Evolutionary conservation across 1,284 basidiomycete genomes (phyloP), one percentile per base, ranked within the genome.

Genomic region (Trametes polyzona): DNA sequence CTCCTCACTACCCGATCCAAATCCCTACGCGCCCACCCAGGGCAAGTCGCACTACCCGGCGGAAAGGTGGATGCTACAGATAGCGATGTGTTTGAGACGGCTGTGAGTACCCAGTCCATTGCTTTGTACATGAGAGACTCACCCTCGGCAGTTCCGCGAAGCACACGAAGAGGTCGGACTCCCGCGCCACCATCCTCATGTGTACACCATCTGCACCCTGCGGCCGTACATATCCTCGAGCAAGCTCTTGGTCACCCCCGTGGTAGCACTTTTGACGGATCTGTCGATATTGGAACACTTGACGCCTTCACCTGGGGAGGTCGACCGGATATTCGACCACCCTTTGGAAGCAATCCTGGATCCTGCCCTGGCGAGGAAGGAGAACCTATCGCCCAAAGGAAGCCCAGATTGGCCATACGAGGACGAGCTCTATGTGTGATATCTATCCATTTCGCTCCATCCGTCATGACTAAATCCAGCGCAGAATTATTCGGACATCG

Each of bases 1-100:
- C 76, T 95, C 14, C 76, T 95, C 44, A 95, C 93, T 0, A 95
- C 93, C 2, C 82, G 93, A 11, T 90, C 92, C 1, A 92, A 91
- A 72, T 74, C 78, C 4, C 76, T 95, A 21, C 79, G 93, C 53
- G 82, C 86, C 0, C 90, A 93, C 70, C 86, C 90, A 2, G 90
- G 88, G 19, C 87, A 91, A 66, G 90, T 88, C 37, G 92, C 93
- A 1, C 71, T 95, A 0, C 93, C 93, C 0, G 93, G 93, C 26
- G 93, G 93, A 7, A 92, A 89, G 69, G 80, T 82, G 23, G 93
- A 95, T 65, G 77, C 81, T 12, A 78, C 77, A 2, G 93, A 96
- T 70, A 67, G 67, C 1, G 80, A 82, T 65, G 74, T 88, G 1
- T 71, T 88, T 11, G 74, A 81, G 44, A 93, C 93, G 39, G 93